Percentiles rank a stretch among this genome's conserved stretches.
Evolutionary conservation across 495 filamentous ascomycete genomes (phyloP).

Genomic region (Pseudoneurospora amorphoporcata): DNA sequence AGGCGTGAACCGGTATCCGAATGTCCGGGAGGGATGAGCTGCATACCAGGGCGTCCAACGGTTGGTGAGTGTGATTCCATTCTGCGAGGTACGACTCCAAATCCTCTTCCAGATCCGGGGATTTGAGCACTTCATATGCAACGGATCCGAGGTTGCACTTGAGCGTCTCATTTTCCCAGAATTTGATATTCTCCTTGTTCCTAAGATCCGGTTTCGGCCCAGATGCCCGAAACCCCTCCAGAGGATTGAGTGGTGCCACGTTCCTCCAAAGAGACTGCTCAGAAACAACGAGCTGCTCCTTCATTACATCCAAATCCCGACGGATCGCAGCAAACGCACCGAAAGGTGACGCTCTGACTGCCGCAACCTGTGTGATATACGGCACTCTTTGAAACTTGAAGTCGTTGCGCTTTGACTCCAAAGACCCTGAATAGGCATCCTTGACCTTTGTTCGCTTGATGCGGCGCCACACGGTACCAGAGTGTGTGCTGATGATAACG

Average conservation of each 20-base stretch:
- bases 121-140: slow-evolving; percentile 39
- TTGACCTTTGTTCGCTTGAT: slow-evolving; percentile 73
- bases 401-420: slow-evolving; percentile 57
- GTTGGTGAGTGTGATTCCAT: slow-evolving; percentile 23
- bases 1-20: slow-evolving; percentile 71
- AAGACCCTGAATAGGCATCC: slow-evolving; percentile 44
- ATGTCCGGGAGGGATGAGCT: slow-evolving; percentile 53
- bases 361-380: slow-evolving; percentile 69
- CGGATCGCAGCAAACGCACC: slow-evolving; percentile 84
- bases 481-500: slow-evolving; percentile 85
- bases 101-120: slow-evolving; percentile 47
- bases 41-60: slow-evolving; percentile 36
- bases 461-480: slow-evolving; percentile 84
- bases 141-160: slow-evolving; percentile 24
- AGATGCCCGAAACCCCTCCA: slow-evolving; percentile 36
- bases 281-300: slow-evolving; percentile 57
- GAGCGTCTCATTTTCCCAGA: slow-evolving; percentile 24
- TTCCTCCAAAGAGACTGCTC: slow-evolving; percentile 63
- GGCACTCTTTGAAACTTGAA: slow-evolving; percentile 90
- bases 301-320: slow-evolving; percentile 73
- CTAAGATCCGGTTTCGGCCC: slow-evolving; percentile 9
- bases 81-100: slow-evolving; percentile 32
- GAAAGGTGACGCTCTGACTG: slow-evolving; percentile 76
- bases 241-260: slow-evolving; percentile 55
- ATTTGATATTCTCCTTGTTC: slow-evolving; percentile 23